Percentiles rank a stretch among this genome's conserved stretches.
phyloP scores from a whole-genome alignment of 768 basidiomycete species.

The Boletus reticulatus region DNA sequence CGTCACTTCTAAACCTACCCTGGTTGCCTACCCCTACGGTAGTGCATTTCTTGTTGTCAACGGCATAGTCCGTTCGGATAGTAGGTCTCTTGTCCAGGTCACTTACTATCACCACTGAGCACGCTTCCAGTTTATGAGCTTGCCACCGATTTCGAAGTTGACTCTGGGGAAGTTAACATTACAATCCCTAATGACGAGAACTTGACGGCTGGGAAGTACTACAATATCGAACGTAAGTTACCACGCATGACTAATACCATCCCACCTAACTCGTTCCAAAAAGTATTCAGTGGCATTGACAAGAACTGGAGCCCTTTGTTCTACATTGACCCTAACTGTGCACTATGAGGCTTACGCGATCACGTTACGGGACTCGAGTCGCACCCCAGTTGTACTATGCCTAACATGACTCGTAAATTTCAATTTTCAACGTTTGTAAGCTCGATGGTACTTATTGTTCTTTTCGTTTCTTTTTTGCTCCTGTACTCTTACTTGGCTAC shows the following conservation, averaged over 20 bases:
- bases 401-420: too few relatives aligned
- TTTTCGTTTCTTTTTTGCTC: too few relatives aligned
- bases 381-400: too few relatives aligned
- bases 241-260: neutral
- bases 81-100: slow-evolving; percentile 19
- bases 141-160: slow-evolving; percentile 24
- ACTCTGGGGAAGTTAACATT: too few relatives aligned
- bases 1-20: slow-evolving; percentile 9
- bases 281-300: slow-evolving; percentile 37
- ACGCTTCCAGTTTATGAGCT: slow-evolving; percentile 20
- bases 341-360: too few relatives aligned
- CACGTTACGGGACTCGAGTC: too few relatives aligned
- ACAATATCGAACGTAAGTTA: slow-evolving; percentile 1
- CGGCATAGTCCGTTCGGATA: slow-evolving; percentile 3
- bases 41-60: slow-evolving; percentile 28
- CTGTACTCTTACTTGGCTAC: too few relatives aligned
- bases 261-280: neutral
- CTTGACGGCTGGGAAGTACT: too few relatives aligned
- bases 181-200: too few relatives aligned
- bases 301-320: slow-evolving; percentile 25
- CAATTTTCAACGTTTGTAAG: too few relatives aligned
- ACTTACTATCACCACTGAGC: slow-evolving; percentile 2
- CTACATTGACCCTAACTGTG: slow-evolving; percentile 10
- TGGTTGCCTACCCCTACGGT: slow-evolving; percentile 34
- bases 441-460: too few relatives aligned